These are phyloP conservation scores for Chrysoporthe cubensis DNA, from an alignment of 2,329 filamentous ascomycete genomes.

Conservation along the genomic window DNA sequence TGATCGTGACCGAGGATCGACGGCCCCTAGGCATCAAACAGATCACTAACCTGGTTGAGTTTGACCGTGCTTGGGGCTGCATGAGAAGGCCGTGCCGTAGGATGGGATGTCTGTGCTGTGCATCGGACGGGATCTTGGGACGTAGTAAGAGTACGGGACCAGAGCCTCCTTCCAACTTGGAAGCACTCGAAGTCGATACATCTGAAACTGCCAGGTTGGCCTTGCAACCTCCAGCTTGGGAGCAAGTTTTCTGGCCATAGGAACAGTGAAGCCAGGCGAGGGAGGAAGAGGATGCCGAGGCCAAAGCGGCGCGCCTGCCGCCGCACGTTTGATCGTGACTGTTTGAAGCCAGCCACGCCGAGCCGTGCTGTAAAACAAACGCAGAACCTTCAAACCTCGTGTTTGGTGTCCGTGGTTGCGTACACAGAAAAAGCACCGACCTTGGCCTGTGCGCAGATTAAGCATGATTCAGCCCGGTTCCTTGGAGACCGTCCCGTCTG, in stretches of 20 bases:
- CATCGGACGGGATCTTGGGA: not conserved
- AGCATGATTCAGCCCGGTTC: slow-evolving; percentile 7
- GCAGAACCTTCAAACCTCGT: not conserved
- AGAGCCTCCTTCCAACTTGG: not conserved
- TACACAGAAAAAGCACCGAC: not conserved
- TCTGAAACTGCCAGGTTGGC: not conserved
- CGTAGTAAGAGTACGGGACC: not conserved
- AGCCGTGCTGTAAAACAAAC: not conserved
- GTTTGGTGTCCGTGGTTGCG: not conserved
- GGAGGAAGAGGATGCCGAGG: not conserved
- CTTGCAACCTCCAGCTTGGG: not conserved
- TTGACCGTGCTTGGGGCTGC: not conserved
- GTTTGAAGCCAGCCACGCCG: not conserved
- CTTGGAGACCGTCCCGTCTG: not conserved
- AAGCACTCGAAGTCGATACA: not conserved
- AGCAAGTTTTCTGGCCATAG: not conserved
- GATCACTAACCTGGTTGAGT: not conserved
- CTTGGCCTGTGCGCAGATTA: slow-evolving; percentile 8
- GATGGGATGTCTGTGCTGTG: not conserved
- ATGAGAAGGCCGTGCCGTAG: not conserved
- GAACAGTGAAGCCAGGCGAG: slow-evolving; percentile 2
- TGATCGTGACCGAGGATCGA: not conserved
- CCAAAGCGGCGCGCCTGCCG: slow-evolving; percentile 1
- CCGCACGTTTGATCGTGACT: not conserved
- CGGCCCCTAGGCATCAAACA: not conserved